Evolutionary conservation across 192 early-diverging fungal species (phyloP), one percentile per base, ranked within the genome.

Genomic region (Coemansia sp.): DNA sequence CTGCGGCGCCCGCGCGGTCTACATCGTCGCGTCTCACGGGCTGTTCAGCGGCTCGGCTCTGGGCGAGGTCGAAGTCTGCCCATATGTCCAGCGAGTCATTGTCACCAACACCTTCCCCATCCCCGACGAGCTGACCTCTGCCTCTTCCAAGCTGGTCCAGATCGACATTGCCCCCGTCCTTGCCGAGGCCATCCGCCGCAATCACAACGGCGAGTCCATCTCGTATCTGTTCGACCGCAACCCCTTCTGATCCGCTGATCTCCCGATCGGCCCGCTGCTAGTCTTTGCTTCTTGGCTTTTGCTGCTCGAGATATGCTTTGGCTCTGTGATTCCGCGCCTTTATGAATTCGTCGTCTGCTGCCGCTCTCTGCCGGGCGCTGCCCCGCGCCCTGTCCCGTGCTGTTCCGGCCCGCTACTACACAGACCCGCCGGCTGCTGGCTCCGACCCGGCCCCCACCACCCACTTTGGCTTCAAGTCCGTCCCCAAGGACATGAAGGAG

Each of bases 381-480:
- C n/a, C n/a, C n/a, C n/a, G n/a, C n/a, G n/a, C n/a, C n/a, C n/a
- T n/a, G n/a, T n/a, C n/a, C n/a, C n/a, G n/a, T n/a, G n/a, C n/a
- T n/a, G n/a, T n/a, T n/a, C n/a, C n/a, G n/a, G n/a, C n/a, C n/a
- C n/a, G n/a, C n/a, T n/a, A n/a, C n/a, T n/a, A n/a, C n/a, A n/a
- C n/a, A n/a, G n/a, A n/a, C n/a, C n/a, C n/a, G n/a, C n/a, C n/a
- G n/a, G n/a, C n/a, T n/a, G n/a, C n/a, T n/a, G n/a, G n/a, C n/a
- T n/a, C n/a, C n/a, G n/a, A n/a, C n/a, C n/a, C n/a, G n/a, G n/a
- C n/a, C n/a, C n/a, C n/a, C 16, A 64, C 63, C 26, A 98, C 94
- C 5, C 92, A 99, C 59, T 99, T 99, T 73, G 96, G 96, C 5
- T 99, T 90, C 65, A 85, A 85, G 34, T 85, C 88, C 17, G 89